These are phyloP conservation scores for Strobilomyces echinocephalus DNA, from an alignment of 768 basidiomycete species.

Conservation along the genomic window DNA sequence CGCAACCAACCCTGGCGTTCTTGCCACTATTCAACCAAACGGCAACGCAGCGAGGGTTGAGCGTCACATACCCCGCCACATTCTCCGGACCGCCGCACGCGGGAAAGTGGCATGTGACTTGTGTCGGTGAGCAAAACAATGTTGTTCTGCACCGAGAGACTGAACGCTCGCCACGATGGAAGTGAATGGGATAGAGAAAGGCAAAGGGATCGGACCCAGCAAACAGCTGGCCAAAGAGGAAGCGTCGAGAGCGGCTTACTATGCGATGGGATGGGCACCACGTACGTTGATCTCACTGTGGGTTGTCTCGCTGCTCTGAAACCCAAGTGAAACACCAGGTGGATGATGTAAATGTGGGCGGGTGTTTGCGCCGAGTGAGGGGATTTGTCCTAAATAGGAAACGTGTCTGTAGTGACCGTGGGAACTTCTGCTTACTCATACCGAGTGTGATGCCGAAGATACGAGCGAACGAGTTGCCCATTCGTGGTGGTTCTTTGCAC, in stretches of 20 bases:
- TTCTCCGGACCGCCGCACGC: slow-evolving; percentile 67
- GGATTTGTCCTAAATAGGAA: slow-evolving; percentile 18
- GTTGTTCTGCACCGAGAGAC: background rate
- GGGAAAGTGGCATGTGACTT: slow-evolving; percentile 60
- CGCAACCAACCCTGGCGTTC: slow-evolving; percentile 60
- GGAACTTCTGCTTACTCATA: slow-evolving; percentile 26
- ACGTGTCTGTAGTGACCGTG: slow-evolving; percentile 8
- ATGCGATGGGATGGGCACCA: slow-evolving; percentile 70
- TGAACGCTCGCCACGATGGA: slow-evolving; percentile 4
- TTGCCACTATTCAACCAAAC: slow-evolving; percentile 73
- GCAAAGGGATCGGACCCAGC: slow-evolving; percentile 57
- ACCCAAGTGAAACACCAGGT: slow-evolving; percentile 1
- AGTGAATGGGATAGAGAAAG: slow-evolving; percentile 72
- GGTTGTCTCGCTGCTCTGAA: background rate
- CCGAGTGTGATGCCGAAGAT: slow-evolving; percentile 27
- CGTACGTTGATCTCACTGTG: slow-evolving; percentile 24
- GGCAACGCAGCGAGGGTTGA: slow-evolving; percentile 59
- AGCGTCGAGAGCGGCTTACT: slow-evolving; percentile 66
- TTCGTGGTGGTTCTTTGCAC: slow-evolving; percentile 17
- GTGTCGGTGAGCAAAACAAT: slow-evolving; percentile 52
- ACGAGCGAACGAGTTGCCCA: slow-evolving; percentile 13
- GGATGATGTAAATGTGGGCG: slow-evolving; percentile 12
- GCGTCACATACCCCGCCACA: slow-evolving; percentile 54
- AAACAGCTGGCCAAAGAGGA: slow-evolving; percentile 79
- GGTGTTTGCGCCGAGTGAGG: background rate